Percentiles rank a stretch among this genome's conserved stretches.
These are phyloP conservation scores for Stylosanthes scabra DNA, from an alignment of 331 rosid species.

Conservation along the genomic window DNA sequence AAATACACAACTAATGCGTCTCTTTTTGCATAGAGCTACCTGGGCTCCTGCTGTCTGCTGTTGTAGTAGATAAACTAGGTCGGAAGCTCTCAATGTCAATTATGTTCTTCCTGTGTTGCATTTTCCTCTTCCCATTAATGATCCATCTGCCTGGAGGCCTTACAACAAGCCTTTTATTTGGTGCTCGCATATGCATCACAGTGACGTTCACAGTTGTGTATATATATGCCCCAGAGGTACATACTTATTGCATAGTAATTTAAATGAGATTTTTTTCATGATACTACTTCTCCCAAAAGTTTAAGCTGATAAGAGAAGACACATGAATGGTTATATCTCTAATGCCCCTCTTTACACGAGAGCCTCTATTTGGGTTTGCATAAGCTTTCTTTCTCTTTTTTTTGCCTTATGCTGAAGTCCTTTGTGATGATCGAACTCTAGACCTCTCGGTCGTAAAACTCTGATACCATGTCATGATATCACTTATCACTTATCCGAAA, in stretches of 20 bases:
- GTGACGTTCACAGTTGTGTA: constrained; percentile 79
- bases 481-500: too few relatives aligned
- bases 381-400: too few relatives aligned
- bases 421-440: too few relatives aligned
- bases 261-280: not conserved
- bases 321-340: too few relatives aligned
- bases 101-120: constrained; percentile 78
- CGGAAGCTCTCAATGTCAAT: constrained; percentile 88
- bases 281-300: too few relatives aligned
- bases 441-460: too few relatives aligned
- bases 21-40: constrained; percentile 78
- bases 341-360: too few relatives aligned
- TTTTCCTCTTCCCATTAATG: constrained; percentile 79
- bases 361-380: too few relatives aligned
- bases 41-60: constrained; percentile 84
- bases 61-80: constrained; percentile 79
- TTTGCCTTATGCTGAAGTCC: too few relatives aligned
- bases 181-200: constrained; percentile 96
- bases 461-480: too few relatives aligned
- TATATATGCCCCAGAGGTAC: constrained; percentile 98
- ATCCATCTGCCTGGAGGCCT: constrained; percentile 64
- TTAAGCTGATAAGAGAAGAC: too few relatives aligned
- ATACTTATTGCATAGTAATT: constrained; percentile 25
- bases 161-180: constrained; percentile 82
- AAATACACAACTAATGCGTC: constrained; percentile 46